Evolutionary conservation across 768 basidiomycete genomes (phyloP).

Genomic region (Rhizopogon rudus): DNA sequence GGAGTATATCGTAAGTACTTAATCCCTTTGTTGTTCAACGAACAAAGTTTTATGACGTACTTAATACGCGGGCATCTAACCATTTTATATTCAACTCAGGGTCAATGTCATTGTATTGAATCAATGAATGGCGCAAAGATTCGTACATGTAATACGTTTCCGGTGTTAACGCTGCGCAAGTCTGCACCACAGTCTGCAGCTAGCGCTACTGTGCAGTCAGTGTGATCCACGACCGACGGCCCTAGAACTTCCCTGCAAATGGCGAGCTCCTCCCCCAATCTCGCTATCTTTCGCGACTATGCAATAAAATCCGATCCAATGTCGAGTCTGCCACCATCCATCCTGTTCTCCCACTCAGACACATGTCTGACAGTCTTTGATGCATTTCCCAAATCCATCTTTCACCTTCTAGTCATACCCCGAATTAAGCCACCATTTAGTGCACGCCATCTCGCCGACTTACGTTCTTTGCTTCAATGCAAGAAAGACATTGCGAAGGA

Average conservation of each 20-base stretch:
- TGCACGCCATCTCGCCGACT: conserved; percentile 40
- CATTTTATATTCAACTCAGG: not conserved
- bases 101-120: not conserved
- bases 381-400: conserved; percentile 76
- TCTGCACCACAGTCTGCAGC: not conserved
- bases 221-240: not conserved
- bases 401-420: conserved; percentile 85
- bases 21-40: not conserved
- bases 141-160: conserved; percentile 1
- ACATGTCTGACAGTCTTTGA: conserved; percentile 67
- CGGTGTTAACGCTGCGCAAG: not conserved
- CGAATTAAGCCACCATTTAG: conserved; percentile 31
- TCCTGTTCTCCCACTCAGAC: conserved; percentile 57
- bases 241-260: not conserved
- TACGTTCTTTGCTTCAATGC: conserved; percentile 50
- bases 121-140: not conserved
- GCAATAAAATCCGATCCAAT: conserved; percentile 45
- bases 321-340: conserved; percentile 48
- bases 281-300: conserved; percentile 58
- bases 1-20: no score
- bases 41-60: not conserved
- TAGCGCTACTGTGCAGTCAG: not conserved
- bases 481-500: conserved; percentile 51
- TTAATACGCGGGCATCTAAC: not conserved
- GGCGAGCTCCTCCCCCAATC: conserved; percentile 22